Evolutionary conservation across 1,284 basidiomycete genomes (phyloP).

Genomic region (Blastosporella zonata): DNA sequence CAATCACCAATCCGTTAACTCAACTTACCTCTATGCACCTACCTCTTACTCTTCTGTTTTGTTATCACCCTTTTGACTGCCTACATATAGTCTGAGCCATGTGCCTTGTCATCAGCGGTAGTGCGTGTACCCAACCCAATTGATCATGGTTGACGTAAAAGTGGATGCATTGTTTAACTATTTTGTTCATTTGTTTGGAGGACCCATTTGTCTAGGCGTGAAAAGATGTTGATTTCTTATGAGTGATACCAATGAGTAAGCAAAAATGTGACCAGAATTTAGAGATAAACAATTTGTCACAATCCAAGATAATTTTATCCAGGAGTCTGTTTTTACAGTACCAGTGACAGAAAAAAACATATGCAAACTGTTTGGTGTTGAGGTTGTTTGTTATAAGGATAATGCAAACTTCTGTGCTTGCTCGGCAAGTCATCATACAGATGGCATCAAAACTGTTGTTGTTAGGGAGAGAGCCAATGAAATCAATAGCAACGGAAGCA

Average conservation of each 20-base stretch:
- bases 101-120: too few relatives aligned
- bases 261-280: constrained; percentile 9
- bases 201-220: too few relatives aligned
- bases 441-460: background rate
- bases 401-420: background rate
- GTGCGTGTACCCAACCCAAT: too few relatives aligned
- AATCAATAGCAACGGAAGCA: background rate
- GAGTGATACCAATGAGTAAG: background rate
- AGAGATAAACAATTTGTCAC: constrained; percentile 14
- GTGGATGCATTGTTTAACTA: too few relatives aligned
- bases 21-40: too few relatives aligned
- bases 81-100: too few relatives aligned
- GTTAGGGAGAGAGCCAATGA: background rate
- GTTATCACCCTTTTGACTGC: too few relatives aligned
- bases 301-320: constrained; percentile 10
- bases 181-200: too few relatives aligned
- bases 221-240: background rate
- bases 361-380: constrained; percentile 4
- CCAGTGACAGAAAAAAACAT: constrained; percentile 28
- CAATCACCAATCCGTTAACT: too few relatives aligned
- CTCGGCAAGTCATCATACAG: background rate
- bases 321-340: constrained; percentile 27
- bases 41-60: too few relatives aligned
- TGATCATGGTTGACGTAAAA: background rate
- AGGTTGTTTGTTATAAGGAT: background rate